Percentiles rank a stretch among this genome's conserved stretches.
phyloP scores from a whole-genome alignment of 2,329 filamentous ascomycete genomes.

The Emmonsiellopsis sp. region DNA sequence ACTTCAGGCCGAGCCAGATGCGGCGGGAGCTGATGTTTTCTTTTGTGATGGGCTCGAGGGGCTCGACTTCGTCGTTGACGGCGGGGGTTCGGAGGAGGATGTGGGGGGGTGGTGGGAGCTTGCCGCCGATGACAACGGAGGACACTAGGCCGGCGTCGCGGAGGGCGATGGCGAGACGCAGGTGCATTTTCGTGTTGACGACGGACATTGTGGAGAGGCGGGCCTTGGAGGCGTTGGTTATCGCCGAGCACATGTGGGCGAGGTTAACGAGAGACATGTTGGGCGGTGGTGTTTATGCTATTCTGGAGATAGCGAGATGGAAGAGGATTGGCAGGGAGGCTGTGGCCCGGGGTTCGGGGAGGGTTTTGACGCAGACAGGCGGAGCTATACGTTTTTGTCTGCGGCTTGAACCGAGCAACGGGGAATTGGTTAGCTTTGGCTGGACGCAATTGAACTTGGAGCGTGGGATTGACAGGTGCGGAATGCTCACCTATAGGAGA shows the following conservation, averaged over 20 bases:
- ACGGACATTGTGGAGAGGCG: constrained; percentile 77
- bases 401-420: too few species aligned
- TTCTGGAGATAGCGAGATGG: too few species aligned
- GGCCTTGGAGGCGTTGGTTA: constrained; percentile 81
- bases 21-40: constrained; percentile 64
- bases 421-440: too few species aligned
- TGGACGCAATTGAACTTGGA: too few species aligned
- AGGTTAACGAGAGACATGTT: constrained; percentile 66
- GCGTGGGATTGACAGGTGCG: too few species aligned
- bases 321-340: too few species aligned
- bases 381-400: too few species aligned
- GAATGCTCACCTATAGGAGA: too few species aligned
- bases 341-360: too few species aligned
- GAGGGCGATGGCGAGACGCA: constrained; percentile 63
- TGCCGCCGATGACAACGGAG: constrained; percentile 64
- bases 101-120: constrained; percentile 44
- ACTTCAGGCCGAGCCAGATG: constrained; percentile 85
- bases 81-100: constrained; percentile 44
- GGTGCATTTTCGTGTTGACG: constrained; percentile 70
- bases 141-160: constrained; percentile 77
- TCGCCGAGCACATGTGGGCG: constrained; percentile 74
- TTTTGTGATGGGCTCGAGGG: constrained; percentile 48
- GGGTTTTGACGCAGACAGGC: too few species aligned
- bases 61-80: constrained; percentile 26
- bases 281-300: background rate